Base-by-base conservation (phyloP, 1,284 basidiomycete genomes). In the Rhodotorula sp. region DNA sequence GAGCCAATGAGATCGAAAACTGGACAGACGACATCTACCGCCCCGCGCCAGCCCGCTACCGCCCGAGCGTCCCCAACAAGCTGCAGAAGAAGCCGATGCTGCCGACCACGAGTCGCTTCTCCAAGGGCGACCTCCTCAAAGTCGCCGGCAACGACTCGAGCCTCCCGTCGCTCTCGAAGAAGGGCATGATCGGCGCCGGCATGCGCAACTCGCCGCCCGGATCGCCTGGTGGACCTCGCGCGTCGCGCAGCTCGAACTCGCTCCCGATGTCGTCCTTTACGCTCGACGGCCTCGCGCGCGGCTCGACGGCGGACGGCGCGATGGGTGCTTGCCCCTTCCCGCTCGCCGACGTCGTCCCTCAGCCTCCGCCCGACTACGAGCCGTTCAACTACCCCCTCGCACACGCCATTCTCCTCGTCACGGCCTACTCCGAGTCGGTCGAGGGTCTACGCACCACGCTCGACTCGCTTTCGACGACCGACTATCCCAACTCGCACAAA, bases 401-500 rank as follows among this genome's bases (percentile, higher is more conserved):
- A 3, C 92, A 99, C 80, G 89, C 92, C 10, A 94, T 99, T 75
- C 94, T 92, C 78, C 87, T 99, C 44, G 96, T 99, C 72, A 99
- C 96, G 1, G 96, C 96, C 4, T 99, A 99, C 80, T 97, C 94
- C 1, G 95, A 99, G 81, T 95, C 92, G 4, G 86, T 95, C 44
- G 94, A 97, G 80, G 96, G 96, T 83, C 84, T 99, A 5, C 87
- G 95, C 50, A 99, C 96, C 13, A 99, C 96, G 0, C 84, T 99
- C 31, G 95, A 99, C 81, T 98, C 95, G 24, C 86, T 99, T 31
- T 94, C 94, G 8, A 99, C 95, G 11, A 98, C 95, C 55, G 94
- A 98, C 81, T 99, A 98, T 79, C 95, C 95, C 37, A 98, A 99
- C 83, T 92, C 90, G 76, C 96, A 99, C 84, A 99, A 99, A 80